Base-by-base conservation (phyloP, 371 early-diverging fungal species). In the Mortierella sp. region DNA sequence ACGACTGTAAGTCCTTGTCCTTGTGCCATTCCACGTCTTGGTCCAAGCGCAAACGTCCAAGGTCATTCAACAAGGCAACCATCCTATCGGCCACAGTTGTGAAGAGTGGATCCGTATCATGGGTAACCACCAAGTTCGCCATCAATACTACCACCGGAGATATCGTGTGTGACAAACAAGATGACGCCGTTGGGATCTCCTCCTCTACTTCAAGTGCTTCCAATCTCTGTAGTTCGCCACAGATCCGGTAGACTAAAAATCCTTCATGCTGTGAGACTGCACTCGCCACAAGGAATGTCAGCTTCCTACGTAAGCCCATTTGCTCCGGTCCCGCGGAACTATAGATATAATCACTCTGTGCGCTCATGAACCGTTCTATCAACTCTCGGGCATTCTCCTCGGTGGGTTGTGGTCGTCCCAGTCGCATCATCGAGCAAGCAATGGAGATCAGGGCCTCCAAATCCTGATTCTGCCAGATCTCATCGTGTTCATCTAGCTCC, bases 271-370 rank as follows among this genome's bases (percentile, higher is more conserved):
- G 47, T 23, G 54, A n/a, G 5, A 70, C 24, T 2, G 58, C 63
- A 3, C 13, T 34, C 3, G 39, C 31, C 10, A 58, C 28, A 27
- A 70, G 48, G 28, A 63, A 63, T 9, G 42, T 53, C 38, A 70
- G 18, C 24, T 58, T 58, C 31, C 58, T 31, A 26, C 70, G 48
- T n/a, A 41, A 2, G 18, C 41, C 23, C 31, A 63, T 34, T 16
- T 42, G 58, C n/a, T 28, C 38, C 16, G 70, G 58, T 12, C 47
- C 49, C 3, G 50, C 63, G n/a, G 30, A 30, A 14, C 41, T 34
- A 34, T 52, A 58, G 27, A 63, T 10, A 26, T 63, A 70, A 14
- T 34, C 18, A 2, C 6, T 46, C 45, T 58, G 70, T 1, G 54
- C 31, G 13, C 10, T 21, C 50, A 47, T 2, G 24, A 62, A 19